Conservation (phyloP, 768 basidiomycete species). For the Inosperma sp. region DNA sequence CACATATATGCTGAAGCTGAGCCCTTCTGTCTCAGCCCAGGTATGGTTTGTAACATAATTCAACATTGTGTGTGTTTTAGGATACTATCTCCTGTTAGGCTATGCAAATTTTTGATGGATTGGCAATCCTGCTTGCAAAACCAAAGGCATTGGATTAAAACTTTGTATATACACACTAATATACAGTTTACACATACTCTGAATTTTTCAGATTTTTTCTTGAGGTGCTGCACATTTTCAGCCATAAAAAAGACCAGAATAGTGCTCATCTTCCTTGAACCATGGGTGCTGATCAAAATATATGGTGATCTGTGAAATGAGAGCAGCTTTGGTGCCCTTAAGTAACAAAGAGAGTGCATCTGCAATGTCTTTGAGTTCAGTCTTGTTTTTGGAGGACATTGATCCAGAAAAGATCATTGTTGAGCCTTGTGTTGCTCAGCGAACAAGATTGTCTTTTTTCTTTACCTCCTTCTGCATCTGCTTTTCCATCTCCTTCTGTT, state of each 20-base stretch:
- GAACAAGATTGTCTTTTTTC: neutral
- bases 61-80: no score
- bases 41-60: no score
- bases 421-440: neutral
- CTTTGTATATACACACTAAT: no score
- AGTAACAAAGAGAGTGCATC: neutral
- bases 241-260: neutral
- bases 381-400: constrained; percentile 3
- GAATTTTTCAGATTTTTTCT: neutral
- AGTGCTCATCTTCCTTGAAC: neutral
- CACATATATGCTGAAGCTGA: no score
- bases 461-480: neutral
- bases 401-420: neutral
- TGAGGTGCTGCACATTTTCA: constrained; percentile 3
- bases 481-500: neutral
- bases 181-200: neutral
- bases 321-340: neutral
- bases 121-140: no score
- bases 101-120: no score
- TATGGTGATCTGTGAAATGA: neutral
- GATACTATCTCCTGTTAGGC: no score
- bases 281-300: neutral
- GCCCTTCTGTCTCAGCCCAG: no score
- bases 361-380: constrained; percentile 1
- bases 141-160: no score